Evolutionary conservation across 1,284 basidiomycete genomes (phyloP).

Genomic region (Inonotus obliquus): DNA sequence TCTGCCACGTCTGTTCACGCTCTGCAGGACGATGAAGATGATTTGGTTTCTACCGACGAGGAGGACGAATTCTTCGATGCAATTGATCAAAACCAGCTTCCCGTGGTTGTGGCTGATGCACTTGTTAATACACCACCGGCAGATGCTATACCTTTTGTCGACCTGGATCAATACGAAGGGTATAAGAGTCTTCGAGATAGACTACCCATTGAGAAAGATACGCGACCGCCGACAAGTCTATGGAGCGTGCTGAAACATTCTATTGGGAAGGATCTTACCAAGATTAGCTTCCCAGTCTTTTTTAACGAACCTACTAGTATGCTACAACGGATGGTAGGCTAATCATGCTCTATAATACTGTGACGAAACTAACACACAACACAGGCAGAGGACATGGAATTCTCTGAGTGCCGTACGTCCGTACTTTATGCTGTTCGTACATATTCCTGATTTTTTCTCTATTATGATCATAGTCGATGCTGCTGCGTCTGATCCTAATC

Average conservation of each 20-base stretch:
- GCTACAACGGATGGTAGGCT: conserved; percentile 75
- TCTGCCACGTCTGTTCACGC: conserved; percentile 7
- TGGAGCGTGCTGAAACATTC: conserved; percentile 96
- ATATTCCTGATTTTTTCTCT: not conserved
- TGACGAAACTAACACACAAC: conserved; percentile 11
- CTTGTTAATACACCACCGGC: conserved; percentile 38
- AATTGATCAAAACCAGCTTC: conserved; percentile 79
- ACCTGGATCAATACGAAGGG: conserved; percentile 56
- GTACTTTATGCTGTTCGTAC: conserved; percentile 1
- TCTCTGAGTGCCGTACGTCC: conserved; percentile 82
- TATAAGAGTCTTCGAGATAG: conserved; percentile 66
- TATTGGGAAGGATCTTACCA: conserved; percentile 96
- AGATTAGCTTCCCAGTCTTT: conserved; percentile 93
- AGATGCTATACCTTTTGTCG: conserved; percentile 27
- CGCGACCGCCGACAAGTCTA: conserved; percentile 86
- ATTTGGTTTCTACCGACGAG: conserved; percentile 69
- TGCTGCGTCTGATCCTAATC: conserved; percentile 74
- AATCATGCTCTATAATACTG: not conserved
- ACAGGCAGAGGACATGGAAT: conserved; percentile 92
- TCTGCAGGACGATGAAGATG: conserved; percentile 25
- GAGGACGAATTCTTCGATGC: conserved; percentile 99
- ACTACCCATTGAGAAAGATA: conserved; percentile 71
- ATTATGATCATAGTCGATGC: conserved; percentile 71
- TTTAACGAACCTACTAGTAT: conserved; percentile 98
- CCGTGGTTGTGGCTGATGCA: conserved; percentile 63